A percentile compares a stretch with the other conserved stretches of the same genome.
These are phyloP conservation scores for Coix lacrymajobi DNA, from an alignment of 176 grass and related monocot genomes.

Conservation along the genomic window DNA sequence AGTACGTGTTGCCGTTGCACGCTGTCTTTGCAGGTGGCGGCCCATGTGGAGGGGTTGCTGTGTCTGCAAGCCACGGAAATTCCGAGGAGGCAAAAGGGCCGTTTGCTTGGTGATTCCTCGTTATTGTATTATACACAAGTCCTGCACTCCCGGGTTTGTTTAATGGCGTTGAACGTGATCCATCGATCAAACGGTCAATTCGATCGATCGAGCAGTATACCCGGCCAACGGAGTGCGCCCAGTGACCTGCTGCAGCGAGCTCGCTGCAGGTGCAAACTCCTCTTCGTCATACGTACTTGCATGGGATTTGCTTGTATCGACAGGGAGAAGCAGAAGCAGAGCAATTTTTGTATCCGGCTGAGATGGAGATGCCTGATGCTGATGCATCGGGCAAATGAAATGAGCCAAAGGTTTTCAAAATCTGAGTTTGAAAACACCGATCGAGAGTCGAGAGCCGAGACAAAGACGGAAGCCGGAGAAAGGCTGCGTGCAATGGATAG, in stretches of 20 bases:
- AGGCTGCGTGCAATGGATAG: conserved; percentile 17
- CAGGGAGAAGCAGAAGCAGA: not conserved
- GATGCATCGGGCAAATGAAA: not conserved
- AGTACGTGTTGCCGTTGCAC: conserved; percentile 9
- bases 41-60: conserved; percentile 27
- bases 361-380: not conserved
- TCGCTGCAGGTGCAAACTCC: not conserved
- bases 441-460: not conserved
- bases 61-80: conserved; percentile 4
- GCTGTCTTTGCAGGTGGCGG: conserved; percentile 4
- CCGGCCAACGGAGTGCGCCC: not conserved
- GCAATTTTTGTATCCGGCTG: not conserved
- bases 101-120: not conserved
- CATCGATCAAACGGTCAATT: not conserved
- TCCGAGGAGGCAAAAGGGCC: not conserved
- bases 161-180: not conserved
- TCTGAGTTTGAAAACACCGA: not conserved
- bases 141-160: not conserved
- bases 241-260: not conserved
- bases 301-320: not conserved
- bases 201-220: not conserved
- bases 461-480: not conserved
- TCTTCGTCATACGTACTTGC: not conserved
- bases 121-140: not conserved
- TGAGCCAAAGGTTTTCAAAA: conserved; percentile 5